Evolutionary conservation across 345 rosid genomes (phyloP), one percentile per base, ranked within the genome.

Genomic region (Corymbia maculata): DNA sequence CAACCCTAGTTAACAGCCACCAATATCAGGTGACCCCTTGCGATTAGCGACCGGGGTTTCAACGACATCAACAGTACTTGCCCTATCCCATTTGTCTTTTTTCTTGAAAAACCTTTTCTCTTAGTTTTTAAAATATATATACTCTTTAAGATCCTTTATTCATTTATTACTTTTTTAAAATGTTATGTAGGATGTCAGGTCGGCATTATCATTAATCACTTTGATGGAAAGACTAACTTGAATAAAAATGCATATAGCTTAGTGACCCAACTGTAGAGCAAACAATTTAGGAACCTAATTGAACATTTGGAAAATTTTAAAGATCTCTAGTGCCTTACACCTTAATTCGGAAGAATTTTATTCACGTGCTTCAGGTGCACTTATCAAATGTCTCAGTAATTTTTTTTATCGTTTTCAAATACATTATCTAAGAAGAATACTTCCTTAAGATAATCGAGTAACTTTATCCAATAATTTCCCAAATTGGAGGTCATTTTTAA

Each of bases 31-130:
- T 7, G 36, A 66, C 42, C 79, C 79, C 36, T 7, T 30, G 11
- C 3, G 1, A 16, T 21, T 66, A 7, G 42, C 15, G 42, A 5
- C 0, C 5, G 1, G 9, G 4, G 8, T 14, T 14, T 32, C 1
- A 15, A 3, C 42, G 9, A 16, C 21, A 66, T 14, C 0, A 2
- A 0, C 1, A 30, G 4, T 10, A 8, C 42, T 66, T 66, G 9
- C 19, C 10, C 14, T 42, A 2, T n/a, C 1, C 9, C 36, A 55
- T 55, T 55, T 55, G 61, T 55, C 61, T 55, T 55, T 1, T 2
- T 55, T 55, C 22, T 55, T 55, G 19, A 53, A 52, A 52, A 51
- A 2, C 8, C 6, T 52, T 52, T 52, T 51, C 7, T 52, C 9
- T 52, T 52, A 52, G 24, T 52, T 52, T 52, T 52, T 52, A 52